Evolutionary conservation across 2,329 filamentous ascomycete species (phyloP), one percentile per base, ranked within the genome.

Genomic region (Aspergillus pseudoglaucus): DNA sequence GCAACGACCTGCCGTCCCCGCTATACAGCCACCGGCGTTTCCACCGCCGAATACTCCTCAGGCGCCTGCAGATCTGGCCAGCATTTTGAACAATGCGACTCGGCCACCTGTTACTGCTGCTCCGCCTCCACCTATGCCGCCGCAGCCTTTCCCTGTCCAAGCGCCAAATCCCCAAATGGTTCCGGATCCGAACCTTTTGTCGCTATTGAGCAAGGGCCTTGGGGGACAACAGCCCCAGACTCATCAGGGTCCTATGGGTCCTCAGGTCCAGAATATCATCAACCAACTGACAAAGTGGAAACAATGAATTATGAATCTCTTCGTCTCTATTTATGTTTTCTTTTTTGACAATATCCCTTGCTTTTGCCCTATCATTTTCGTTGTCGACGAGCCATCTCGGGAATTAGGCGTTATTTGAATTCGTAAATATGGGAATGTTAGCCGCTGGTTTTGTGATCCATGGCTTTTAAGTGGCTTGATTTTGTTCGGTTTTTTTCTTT

Each of bases 241-340:
- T 7, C 58, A 59, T 40, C 66, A 68, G 47, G 55, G 63, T 38
- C 47, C 59, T 32, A 53, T 62, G 45, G 57, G 56, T 40, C 58
- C 67, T 41, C 71, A 75, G 54, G 67, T 75, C 32, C 73, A 75
- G 54, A 73, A 73, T 48, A 68, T 76, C 43, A 71, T 75, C 64
- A 69, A 73, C 47, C 73, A 75, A 47, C 53, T 75, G 48, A 61
- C 68, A 33, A 71, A 71, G 58, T 75, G 70, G 67, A 72, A 71
- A 58, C 69, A 70, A 62, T 74, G 63, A 69, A 53, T 54, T 55
- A 51, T 48, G 49, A 48, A 42, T 46, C 49, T 44, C 52, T 49
- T 50, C 54, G 45, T 54, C 47, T 57, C 51, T 54, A 50, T 52
- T 57, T 49, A 49, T 48, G 10, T 30, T 30, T 12, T 30, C 25